Percentiles rank a stretch among this genome's conserved stretches.
phyloP scores from a whole-genome alignment of 164 flowering plant species.

The Magnolia kwangsiensis region DNA sequence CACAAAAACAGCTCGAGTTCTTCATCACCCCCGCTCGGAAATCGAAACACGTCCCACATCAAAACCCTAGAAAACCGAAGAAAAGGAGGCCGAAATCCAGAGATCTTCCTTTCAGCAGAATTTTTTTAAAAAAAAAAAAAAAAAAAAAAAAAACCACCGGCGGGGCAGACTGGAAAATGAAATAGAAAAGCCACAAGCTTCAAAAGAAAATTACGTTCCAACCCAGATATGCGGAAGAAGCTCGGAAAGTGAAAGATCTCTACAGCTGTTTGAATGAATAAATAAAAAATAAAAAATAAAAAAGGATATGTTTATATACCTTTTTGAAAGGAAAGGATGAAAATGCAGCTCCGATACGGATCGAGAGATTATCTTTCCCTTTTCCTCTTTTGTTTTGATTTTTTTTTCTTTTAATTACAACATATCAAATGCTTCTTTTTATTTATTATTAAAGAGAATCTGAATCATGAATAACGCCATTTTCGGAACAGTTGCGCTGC shows the following conservation, averaged over 20 bases:
- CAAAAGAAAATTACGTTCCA: not conserved
- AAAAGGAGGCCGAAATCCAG: not conserved
- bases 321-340: not conserved
- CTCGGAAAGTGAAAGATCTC: not conserved
- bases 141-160: too few species aligned
- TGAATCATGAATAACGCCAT: not conserved
- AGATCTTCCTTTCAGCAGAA: not conserved
- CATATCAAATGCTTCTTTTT: not conserved
- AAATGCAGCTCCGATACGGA: not conserved
- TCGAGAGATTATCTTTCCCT: not conserved
- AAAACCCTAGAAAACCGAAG: not conserved
- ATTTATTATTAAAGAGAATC: not conserved
- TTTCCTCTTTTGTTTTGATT: not conserved
- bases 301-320: not conserved
- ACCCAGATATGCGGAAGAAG: not conserved
- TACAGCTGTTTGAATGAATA: not conserved
- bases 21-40: not conserved
- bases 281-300: too few species aligned
- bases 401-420: not conserved
- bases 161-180: not conserved
- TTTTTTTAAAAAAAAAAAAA: too few species aligned
- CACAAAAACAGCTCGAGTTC: not conserved
- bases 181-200: not conserved
- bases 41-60: not conserved
- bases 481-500: not conserved